These are phyloP conservation scores for Mycena latifolia DNA, from an alignment of 768 basidiomycete genomes.

Conservation along the genomic window DNA sequence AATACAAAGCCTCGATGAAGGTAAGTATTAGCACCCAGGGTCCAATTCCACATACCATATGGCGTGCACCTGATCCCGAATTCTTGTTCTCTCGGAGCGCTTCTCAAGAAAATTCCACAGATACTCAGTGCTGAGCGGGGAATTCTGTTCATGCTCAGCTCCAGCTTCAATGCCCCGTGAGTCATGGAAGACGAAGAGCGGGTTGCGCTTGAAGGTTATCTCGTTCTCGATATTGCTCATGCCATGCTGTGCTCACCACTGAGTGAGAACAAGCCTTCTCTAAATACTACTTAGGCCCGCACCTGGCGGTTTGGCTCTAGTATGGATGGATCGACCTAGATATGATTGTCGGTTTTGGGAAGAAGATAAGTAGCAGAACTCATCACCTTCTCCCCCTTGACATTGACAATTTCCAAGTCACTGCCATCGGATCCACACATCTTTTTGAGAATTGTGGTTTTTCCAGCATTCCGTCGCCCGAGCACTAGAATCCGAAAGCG, in stretches of 20 bases:
- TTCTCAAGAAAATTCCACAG: too few species aligned
- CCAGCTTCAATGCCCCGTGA: too few species aligned
- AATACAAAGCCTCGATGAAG: not conserved
- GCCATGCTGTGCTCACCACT: not conserved
- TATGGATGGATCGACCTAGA: slow-evolving; percentile 1
- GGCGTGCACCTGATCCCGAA: too few species aligned
- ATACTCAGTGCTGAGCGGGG: too few species aligned
- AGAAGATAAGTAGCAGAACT: not conserved
- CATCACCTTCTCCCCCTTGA: not conserved
- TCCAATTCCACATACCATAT: too few species aligned
- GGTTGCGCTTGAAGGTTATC: too few species aligned
- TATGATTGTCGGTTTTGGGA: not conserved
- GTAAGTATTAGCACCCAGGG: too few species aligned
- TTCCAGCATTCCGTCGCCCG: slow-evolving; percentile 7
- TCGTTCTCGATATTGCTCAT: too few species aligned
- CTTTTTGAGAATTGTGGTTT: not conserved
- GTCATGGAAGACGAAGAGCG: too few species aligned
- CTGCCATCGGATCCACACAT: not conserved
- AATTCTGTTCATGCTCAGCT: too few species aligned
- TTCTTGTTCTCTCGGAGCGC: too few species aligned
- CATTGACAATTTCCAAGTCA: not conserved
- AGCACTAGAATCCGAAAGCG: too few species aligned
- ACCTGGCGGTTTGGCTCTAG: slow-evolving; percentile 2
- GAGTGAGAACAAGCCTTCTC: not conserved
- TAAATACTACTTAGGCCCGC: not conserved